These are phyloP conservation scores for Coemansia biformis DNA, from an alignment of 192 early-diverging fungal species.

Conservation along the genomic window DNA sequence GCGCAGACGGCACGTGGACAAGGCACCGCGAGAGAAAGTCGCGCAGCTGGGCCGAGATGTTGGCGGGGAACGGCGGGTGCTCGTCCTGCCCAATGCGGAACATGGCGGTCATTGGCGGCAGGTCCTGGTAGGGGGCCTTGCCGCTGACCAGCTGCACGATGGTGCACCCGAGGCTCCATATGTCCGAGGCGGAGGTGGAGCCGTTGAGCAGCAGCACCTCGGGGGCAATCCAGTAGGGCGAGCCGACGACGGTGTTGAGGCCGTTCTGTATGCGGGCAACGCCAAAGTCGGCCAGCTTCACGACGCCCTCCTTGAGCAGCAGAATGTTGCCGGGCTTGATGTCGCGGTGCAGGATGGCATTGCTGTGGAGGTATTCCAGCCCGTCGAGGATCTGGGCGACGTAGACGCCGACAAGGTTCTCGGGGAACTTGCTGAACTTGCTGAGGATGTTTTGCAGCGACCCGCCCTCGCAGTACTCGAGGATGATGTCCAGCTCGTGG, in stretches of 20 bases:
- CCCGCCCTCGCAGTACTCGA: slow-evolving; percentile 77
- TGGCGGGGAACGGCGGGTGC: slow-evolving; percentile 65
- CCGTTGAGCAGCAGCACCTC: slow-evolving; percentile 66
- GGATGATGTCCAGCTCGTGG: slow-evolving; percentile 72
- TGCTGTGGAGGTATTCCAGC: slow-evolving; percentile 51
- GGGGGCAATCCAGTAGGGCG: slow-evolving; percentile 77
- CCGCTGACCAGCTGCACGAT: slow-evolving; percentile 66
- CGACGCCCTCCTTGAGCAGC: slow-evolving; percentile 62
- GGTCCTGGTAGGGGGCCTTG: slow-evolving; percentile 63
- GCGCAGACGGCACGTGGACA: slow-evolving; percentile 65
- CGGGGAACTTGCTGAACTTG: slow-evolving; percentile 69
- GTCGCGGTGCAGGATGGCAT: slow-evolving; percentile 56
- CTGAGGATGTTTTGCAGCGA: slow-evolving; percentile 64
- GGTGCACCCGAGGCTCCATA: slow-evolving; percentile 68
- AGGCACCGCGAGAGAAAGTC: slow-evolving; percentile 79
- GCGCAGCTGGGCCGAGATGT: slow-evolving; percentile 52
- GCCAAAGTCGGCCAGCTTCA: slow-evolving; percentile 77
- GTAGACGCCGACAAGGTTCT: slow-evolving; percentile 67
- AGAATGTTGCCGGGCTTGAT: slow-evolving; percentile 65
- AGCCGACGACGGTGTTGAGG: slow-evolving; percentile 63
- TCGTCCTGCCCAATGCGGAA: slow-evolving; percentile 69
- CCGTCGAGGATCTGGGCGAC: slow-evolving; percentile 58
- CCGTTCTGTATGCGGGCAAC: slow-evolving; percentile 61
- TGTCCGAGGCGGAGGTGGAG: slow-evolving; percentile 65
- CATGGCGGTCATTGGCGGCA: slow-evolving; percentile 66